Conservation (phyloP, 163 green algal species). For the Scenedesmus sp. region DNA sequence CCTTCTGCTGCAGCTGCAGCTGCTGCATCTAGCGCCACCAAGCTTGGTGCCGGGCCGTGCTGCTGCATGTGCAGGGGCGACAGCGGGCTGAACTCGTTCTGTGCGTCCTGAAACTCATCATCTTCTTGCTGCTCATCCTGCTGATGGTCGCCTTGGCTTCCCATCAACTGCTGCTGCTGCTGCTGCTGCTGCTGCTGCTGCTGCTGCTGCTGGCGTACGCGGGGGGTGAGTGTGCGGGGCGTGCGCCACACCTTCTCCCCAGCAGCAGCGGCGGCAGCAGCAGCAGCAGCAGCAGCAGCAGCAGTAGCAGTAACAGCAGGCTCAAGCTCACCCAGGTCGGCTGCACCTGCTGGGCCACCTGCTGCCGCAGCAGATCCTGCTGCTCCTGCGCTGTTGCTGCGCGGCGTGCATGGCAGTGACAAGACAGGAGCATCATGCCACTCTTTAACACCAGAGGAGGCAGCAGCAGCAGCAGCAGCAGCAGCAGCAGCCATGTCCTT, state of each 20-base stretch:
- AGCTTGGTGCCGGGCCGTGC: neutral
- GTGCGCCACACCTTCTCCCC: neutral
- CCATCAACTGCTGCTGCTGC: slow-evolving; percentile 12
- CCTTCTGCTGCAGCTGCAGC: neutral
- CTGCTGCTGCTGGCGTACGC: slow-evolving; percentile 3
- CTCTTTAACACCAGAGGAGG: neutral
- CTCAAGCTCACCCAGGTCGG: no score
- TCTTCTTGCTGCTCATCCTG: neutral
- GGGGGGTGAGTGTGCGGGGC: neutral
- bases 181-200: slow-evolving; percentile 29
- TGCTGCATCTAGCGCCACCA: neutral
- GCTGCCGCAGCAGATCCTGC: slow-evolving; percentile 8
- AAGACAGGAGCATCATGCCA: neutral
- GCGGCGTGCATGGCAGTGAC: neutral
- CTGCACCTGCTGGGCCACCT: neutral
- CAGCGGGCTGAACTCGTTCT: slow-evolving; percentile 1
- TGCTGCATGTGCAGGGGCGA: neutral
- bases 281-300: neutral
- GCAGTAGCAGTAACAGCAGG: neutral
- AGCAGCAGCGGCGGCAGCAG: neutral
- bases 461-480: slow-evolving; percentile 5
- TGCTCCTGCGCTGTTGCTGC: neutral
- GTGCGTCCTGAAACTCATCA: slow-evolving; percentile 4
- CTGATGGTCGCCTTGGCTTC: neutral
- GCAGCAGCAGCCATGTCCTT: neutral